Base-by-base conservation (phyloP, 768 basidiomycete genomes). In the Saitozyma podzolica region DNA sequence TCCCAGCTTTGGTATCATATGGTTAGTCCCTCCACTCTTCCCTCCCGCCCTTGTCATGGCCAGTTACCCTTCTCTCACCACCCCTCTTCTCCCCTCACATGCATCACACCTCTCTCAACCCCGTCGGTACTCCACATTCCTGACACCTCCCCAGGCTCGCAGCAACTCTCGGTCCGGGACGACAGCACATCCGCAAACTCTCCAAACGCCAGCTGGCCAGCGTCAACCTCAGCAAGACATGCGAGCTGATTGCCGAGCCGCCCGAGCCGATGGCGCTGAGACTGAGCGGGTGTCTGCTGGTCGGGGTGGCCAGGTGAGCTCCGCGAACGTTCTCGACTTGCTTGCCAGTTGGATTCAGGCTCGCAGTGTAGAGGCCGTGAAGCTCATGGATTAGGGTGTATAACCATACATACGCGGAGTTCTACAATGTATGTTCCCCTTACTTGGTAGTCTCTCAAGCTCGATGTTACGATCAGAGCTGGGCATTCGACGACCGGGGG, bases 141-240 rank as follows among this genome's bases (percentile, higher is more conserved):
- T 64, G 53, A 56, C 54, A 11, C 45, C 6, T 9, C 19, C 20
- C 17, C 62, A 95, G 92, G 92, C 86, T 95, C 20, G 91, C 91
- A 8, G 92, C 92, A 1, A 95, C 92, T 1, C 82, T 94, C 20
- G 92, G 92, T 48, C 87, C 91, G 89, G 90, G n/a, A 85, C 86
- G 13, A 47, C 52, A 50, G 61, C 54, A 7, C 29, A 29, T 29
- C 29, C 89, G 92, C 80, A 92, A 88, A 72, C 81, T 95, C 5
- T 88, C 91, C 3, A 88, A 86, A 77, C 86, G 88, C 66, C 89
- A 90, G 58, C 88, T 94, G n/a, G 82, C 91, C 69, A 87, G 86
- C 3, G 90, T 91, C 42, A 88, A 95, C 77, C 91, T 95, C 51
- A 78, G 86, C 41, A 85, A 89, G 77, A 80, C 94, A 72, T 95